Conservation (phyloP, 2,329 filamentous ascomycete genomes). For the Fusarium circinatum region DNA sequence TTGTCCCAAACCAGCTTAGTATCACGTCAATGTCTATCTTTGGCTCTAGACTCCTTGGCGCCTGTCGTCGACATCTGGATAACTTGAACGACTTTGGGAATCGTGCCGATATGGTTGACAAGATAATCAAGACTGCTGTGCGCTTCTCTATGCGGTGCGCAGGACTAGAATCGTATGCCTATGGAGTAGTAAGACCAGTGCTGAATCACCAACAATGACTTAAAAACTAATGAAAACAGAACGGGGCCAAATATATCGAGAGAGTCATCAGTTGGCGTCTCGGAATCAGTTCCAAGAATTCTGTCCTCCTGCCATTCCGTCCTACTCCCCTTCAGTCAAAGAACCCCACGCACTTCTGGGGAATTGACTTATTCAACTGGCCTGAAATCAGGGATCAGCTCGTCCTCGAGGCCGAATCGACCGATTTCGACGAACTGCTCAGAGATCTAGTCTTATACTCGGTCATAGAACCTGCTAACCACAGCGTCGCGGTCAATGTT, state of each 20-base stretch:
- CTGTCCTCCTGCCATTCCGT: background rate
- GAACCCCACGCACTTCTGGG: background rate
- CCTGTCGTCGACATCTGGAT: background rate
- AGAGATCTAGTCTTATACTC: background rate
- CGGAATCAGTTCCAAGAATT: background rate
- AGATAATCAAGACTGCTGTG: background rate
- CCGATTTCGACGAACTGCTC: background rate
- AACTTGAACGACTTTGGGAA: background rate
- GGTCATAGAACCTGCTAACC: background rate
- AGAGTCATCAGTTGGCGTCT: background rate
- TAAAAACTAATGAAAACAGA: fast-evolving
- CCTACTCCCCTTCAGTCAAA: background rate
- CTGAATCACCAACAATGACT: background rate
- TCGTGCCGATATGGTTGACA: background rate
- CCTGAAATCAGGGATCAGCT: background rate
- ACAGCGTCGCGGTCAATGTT: background rate
- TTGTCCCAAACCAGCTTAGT: background rate
- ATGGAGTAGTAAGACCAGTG: background rate
- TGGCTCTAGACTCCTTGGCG: background rate
- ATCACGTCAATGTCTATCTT: background rate
- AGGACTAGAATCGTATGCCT: background rate
- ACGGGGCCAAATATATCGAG: background rate
- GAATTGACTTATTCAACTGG: background rate
- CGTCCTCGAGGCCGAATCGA: background rate
- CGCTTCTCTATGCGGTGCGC: background rate